Percentiles rank a stretch among this genome's conserved stretches.
phyloP scores from a whole-genome alignment of 371 early-diverging fungal genomes.

The Lichtheimia ramosa region DNA sequence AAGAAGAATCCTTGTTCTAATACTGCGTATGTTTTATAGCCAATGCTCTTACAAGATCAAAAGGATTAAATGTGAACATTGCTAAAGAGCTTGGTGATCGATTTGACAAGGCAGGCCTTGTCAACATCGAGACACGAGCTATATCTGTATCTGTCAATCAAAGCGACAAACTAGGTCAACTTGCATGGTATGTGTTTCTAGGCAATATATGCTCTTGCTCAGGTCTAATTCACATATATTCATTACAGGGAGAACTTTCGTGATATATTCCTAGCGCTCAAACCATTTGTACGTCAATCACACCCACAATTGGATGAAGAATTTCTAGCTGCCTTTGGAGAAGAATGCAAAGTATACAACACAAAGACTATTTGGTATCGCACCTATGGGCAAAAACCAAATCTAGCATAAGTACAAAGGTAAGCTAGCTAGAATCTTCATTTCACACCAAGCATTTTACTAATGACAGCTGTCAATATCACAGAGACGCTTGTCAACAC shows the following conservation, averaged over 20 bases:
- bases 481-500: too few species aligned
- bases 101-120: not conserved
- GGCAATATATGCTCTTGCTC: not conserved
- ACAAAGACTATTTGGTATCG: conserved; percentile 9
- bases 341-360: conserved; percentile 9
- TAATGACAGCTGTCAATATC: too few species aligned
- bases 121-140: not conserved
- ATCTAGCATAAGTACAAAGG: too few species aligned
- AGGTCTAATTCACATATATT: not conserved
- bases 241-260: conserved; percentile 23
- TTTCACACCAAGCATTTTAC: too few species aligned
- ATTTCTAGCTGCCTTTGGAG: conserved; percentile 1
- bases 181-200: conserved; percentile 2
- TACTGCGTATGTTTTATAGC: not conserved
- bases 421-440: too few species aligned
- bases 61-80: not conserved
- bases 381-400: conserved; percentile 1
- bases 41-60: not conserved
- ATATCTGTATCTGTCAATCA: conserved; percentile 18
- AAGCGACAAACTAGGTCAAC: conserved; percentile 5
- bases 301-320: conserved; percentile 13
- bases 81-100: not conserved
- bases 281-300: conserved; percentile 8
- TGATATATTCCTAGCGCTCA: conserved; percentile 14
- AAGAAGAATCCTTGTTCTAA: not conserved